Base-by-base conservation (phyloP, 2,329 filamentous ascomycete genomes). In the Dactylonectria macrodidyma region DNA sequence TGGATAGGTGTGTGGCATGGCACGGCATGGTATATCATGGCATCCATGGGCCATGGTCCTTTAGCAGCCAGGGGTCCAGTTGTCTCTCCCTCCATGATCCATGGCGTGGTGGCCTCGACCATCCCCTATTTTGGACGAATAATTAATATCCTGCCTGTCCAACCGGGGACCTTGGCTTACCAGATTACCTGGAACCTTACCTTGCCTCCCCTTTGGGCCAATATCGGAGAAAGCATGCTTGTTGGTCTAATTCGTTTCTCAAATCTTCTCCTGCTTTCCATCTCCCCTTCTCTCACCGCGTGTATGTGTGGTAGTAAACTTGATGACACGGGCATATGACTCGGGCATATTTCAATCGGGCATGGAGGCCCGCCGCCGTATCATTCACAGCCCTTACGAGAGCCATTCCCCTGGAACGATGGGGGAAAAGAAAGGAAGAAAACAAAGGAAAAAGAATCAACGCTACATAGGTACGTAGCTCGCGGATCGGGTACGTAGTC, bases 31-130 rank as follows among this genome's bases (percentile, higher is more conserved):
- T 30, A 19, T 34, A 30, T 26, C 54, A 56, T 50, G 48, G 59
- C 51, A 63, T 63, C 60, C 60, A 57, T 63, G 60, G 60, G 51
- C 57, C 60, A 57, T 63, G 60, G 60, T 58, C 57, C 60, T 57
- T 46, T 57, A 22, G 34, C 33, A 44, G 12, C 51, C 48, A 56
- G 60, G 52, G 60, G 30, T 56, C 51, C 51, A 38, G 19, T 22
- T 54, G 19, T 19, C 19, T 19, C 19, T 19, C 19, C 19, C 19
- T 19, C 19, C 19, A 19, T 19, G 19, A 19, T 19, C 19, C 26
- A 30, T 30, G 26, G 26, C 19, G 26, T 4, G 26, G 26, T 30
- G 26, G 26, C 26, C 26, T 30, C 26, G 26, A 30, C 19, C 33
- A 30, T 22, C 51, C 51, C 51, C 34, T 54, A 54, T 54, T 54